Conservation (phyloP, 148 eudicot genomes). For the Rhododendron simsii region DNA sequence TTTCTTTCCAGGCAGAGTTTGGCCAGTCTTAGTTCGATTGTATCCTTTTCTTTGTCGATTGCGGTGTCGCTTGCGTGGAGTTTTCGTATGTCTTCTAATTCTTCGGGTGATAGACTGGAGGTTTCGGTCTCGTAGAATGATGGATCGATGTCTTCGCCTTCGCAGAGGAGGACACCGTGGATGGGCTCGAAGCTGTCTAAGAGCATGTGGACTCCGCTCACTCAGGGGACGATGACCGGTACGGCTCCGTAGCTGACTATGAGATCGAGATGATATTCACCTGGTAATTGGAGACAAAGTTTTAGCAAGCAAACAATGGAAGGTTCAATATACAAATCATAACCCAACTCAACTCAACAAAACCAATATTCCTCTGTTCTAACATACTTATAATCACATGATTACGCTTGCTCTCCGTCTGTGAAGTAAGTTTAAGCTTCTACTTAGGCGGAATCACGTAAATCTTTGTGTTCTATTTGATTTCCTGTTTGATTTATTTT, state of each 20-base stretch:
- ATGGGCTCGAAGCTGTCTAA: conserved; percentile 81
- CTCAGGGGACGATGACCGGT: conserved; percentile 87
- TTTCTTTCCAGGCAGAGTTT: conserved; percentile 76
- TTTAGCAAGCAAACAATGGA: neutral
- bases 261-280: conserved; percentile 85
- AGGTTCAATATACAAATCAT: neutral
- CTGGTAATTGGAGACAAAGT: conserved; percentile 21
- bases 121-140: conserved; percentile 45
- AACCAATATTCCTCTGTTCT: neutral
- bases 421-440: neutral
- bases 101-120: conserved; percentile 40
- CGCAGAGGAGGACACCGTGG: conserved; percentile 86
- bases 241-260: conserved; percentile 80
- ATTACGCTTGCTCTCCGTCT: neutral
- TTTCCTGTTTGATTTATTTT: too few species aligned
- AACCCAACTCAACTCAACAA: conserved; percentile 22
- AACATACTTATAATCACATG: neutral
- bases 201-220: conserved; percentile 59
- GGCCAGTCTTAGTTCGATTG: conserved; percentile 64
- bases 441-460: neutral
- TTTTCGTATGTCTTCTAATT: conserved; percentile 52
- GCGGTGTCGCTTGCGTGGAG: conserved; percentile 73
- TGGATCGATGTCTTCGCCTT: conserved; percentile 90
- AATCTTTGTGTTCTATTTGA: too few species aligned
- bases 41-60: conserved; percentile 80